These are phyloP conservation scores for Phalaenopsis equestris DNA, from an alignment of 106 monocot genomes.

Conservation along the genomic window DNA sequence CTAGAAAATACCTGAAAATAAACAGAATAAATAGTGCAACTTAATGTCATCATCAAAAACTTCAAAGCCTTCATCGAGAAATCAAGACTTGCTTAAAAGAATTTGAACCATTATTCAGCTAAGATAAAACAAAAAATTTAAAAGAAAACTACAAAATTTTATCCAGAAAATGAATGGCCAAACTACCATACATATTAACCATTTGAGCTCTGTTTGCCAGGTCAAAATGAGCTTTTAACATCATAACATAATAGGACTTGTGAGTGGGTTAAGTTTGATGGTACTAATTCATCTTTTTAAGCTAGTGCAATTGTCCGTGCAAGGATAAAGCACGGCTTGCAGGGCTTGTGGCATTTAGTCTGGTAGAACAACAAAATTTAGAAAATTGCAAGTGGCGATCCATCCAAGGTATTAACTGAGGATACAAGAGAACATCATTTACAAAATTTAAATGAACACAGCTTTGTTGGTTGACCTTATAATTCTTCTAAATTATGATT, in stretches of 20 bases:
- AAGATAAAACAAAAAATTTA: neutral
- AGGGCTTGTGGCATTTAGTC: too few relatives aligned
- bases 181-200: neutral
- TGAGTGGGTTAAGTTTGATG: too few relatives aligned
- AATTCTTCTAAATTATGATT: neutral
- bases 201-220: neutral
- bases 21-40: neutral
- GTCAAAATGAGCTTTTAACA: neutral
- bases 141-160: neutral
- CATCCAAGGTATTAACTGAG: too few relatives aligned
- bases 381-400: too few relatives aligned
- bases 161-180: neutral
- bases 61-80: neutral
- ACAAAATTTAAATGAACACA: too few relatives aligned
- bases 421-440: too few relatives aligned
- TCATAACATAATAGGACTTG: too few relatives aligned
- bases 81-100: neutral
- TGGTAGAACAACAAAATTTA: too few relatives aligned
- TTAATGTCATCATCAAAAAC: neutral
- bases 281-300: too few relatives aligned
- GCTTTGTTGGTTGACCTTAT: neutral
- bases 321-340: too few relatives aligned
- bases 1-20: slow-evolving; percentile 79
- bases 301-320: too few relatives aligned
- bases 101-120: neutral